Conservation (phyloP, 257 asterid species). For the Solanum tarijense region DNA sequence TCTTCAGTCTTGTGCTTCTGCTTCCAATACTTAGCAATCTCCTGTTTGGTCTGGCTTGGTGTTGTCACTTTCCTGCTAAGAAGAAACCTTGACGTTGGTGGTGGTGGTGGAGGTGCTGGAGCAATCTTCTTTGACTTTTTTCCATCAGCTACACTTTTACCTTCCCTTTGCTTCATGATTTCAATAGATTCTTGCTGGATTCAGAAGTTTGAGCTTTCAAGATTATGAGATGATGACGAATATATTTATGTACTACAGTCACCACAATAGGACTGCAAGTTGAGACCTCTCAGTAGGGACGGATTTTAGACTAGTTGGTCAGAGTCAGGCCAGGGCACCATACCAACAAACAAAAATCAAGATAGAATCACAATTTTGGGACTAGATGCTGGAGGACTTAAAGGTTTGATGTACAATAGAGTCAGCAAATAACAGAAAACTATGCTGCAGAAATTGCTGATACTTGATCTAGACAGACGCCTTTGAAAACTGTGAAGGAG, state of each 20-base stretch:
- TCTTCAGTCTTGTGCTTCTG: constrained; percentile 39
- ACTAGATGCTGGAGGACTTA: not conserved
- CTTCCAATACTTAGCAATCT: constrained; percentile 51
- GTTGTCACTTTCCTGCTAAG: not conserved
- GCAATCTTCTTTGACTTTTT: not conserved
- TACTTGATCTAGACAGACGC: not conserved
- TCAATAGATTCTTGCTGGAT: not conserved
- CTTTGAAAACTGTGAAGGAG: not conserved
- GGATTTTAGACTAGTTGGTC: not conserved
- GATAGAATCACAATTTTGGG: not conserved
- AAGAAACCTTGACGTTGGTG: not conserved
- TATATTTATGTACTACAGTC: not conserved
- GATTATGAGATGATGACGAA: not conserved
- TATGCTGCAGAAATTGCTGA: not conserved
- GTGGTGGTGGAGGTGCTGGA: constrained; percentile 13
- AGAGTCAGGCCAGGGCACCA: not conserved
- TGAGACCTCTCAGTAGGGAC: not conserved
- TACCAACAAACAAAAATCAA: not conserved
- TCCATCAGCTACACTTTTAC: not conserved
- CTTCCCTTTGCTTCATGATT: constrained; percentile 3
- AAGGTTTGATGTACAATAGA: not conserved
- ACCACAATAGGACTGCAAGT: not conserved
- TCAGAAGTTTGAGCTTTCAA: not conserved
- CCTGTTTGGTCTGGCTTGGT: constrained; percentile 37
- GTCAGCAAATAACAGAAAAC: not conserved